Percentiles rank a stretch among this genome's conserved stretches.
These are phyloP conservation scores for Striga hermonthica DNA, from an alignment of 305 asterid species.

Conservation along the genomic window DNA sequence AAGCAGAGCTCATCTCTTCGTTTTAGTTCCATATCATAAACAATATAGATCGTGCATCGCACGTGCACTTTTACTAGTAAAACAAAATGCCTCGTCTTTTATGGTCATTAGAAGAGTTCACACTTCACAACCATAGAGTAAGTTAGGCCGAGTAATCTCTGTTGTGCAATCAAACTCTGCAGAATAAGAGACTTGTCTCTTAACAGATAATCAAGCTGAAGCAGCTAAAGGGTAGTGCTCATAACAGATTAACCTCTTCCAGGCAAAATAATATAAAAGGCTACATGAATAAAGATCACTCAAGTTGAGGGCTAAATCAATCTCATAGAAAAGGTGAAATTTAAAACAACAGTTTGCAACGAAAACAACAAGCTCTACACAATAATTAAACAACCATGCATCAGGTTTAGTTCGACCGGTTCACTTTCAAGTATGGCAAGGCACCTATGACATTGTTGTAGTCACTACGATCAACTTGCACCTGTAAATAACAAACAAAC, in stretches of 20 bases:
- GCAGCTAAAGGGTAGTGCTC: conserved; percentile 29
- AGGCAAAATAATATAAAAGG: conserved; percentile 18
- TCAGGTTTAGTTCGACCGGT: conserved; percentile 59
- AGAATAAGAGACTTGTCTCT: conserved; percentile 6
- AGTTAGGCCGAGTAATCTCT: too few relatives aligned
- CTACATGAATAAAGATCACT: neutral
- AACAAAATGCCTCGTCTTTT: too few relatives aligned
- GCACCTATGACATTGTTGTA: conserved; percentile 88
- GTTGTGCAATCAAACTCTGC: neutral
- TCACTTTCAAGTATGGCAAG: conserved; percentile 85
- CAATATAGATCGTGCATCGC: too few relatives aligned
- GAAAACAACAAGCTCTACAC: conserved; percentile 34
- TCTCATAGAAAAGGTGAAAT: conserved; percentile 22
- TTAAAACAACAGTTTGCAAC: conserved; percentile 10
- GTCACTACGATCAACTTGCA: conserved; percentile 89
- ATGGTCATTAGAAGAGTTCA: too few relatives aligned
- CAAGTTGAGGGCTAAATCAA: conserved; percentile 24
- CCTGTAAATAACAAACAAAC: conserved; percentile 40
- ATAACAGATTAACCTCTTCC: conserved; percentile 19
- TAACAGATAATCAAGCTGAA: conserved; percentile 23
- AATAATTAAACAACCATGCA: conserved; percentile 5
- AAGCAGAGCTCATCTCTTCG: too few relatives aligned
- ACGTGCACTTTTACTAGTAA: too few relatives aligned
- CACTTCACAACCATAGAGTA: neutral
- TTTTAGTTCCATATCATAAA: too few relatives aligned